Evolutionary conservation across 192 early-diverging fungal species (phyloP), one percentile per base, ranked within the genome.

Genomic region (Coemansia brasiliensis): DNA sequence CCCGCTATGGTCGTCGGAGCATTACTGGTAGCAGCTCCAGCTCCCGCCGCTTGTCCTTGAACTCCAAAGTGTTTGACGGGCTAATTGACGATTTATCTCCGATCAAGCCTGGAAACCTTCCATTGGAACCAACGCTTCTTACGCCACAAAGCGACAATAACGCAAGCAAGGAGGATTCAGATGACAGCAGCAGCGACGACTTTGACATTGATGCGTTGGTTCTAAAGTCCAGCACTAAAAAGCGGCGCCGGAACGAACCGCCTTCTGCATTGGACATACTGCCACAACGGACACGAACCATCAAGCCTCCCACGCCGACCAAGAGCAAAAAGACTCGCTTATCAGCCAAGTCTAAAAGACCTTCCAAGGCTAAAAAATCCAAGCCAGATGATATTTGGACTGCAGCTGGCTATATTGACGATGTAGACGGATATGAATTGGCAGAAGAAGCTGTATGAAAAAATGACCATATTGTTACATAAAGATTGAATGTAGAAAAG

Each of bases 11-110:
- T 6, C 46, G 46, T 10, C 46, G 43, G 6, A 45, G 46, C 21
- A 26, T 26, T 0, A 25, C 25, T 2, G 24, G 26, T 25, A 22
- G 24, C 20, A 25, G 22, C 24, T 11, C 46, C 15, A 22, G n/a
- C 15, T 42, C 20, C 24, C 46, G 46, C 46, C 46, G 46, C 13
- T 25, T 22, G 46, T n/a, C 21, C 15, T 13, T 22, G 15, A 26
- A 26, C 16, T 22, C 24, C 24, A 22, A 22, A 15, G 46, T 61
- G 22, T 74, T 67, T 44, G 65, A 67, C 27, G 72, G 54, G 3
- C 52, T 74, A 29, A 55, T 74, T 16, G 72, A 63, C 18, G 65
- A 61, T 1, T 41, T 74, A 32, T 74, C 72, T 56, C 72, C 72
- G 4, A 74, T 74, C 27, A 74, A 67, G 48, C 37, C 37, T 7